Evolutionary conservation across 192 early-diverging fungal genomes (phyloP).

Genomic region (Rhizophagus clarus): DNA sequence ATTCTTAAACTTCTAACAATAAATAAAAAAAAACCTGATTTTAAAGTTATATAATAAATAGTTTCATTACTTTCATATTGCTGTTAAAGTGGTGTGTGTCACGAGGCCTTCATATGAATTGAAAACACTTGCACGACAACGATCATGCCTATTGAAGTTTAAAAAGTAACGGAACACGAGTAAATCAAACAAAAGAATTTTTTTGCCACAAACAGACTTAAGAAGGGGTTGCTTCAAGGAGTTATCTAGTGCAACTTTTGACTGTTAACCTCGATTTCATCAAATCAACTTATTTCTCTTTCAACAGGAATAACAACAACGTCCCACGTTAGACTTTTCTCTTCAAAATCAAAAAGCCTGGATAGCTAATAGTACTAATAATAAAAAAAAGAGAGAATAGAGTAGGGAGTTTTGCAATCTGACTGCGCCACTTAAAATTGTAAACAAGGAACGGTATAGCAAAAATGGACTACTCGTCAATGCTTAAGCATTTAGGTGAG

Average conservation of each 20-base stretch:
- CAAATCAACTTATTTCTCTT: not conserved
- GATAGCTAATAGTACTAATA: not conserved
- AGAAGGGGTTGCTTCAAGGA: not conserved
- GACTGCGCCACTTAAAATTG: not conserved
- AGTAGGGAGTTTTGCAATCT: not conserved
- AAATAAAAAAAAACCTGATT: not conserved
- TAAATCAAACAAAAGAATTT: conserved; percentile 14
- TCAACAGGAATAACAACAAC: not conserved
- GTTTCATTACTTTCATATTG: too few species aligned
- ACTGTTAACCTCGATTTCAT: not conserved
- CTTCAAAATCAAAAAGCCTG: not conserved
- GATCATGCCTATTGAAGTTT: not conserved
- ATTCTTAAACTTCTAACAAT: not conserved
- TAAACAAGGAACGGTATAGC: not conserved
- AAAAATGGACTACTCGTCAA: conserved; percentile 7
- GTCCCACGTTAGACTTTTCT: not conserved
- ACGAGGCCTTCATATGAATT: conserved; percentile 14
- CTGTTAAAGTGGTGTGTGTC: not conserved
- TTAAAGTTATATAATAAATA: not conserved
- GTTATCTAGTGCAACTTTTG: not conserved
- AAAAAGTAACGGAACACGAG: conserved; percentile 25
- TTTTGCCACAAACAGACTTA: conserved; percentile 24
- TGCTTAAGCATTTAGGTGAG: not conserved
- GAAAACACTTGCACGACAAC: not conserved
- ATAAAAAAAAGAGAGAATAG: not conserved